Conservation (phyloP, 148 eudicot species). For the Camellia lanceoleosa region DNA sequence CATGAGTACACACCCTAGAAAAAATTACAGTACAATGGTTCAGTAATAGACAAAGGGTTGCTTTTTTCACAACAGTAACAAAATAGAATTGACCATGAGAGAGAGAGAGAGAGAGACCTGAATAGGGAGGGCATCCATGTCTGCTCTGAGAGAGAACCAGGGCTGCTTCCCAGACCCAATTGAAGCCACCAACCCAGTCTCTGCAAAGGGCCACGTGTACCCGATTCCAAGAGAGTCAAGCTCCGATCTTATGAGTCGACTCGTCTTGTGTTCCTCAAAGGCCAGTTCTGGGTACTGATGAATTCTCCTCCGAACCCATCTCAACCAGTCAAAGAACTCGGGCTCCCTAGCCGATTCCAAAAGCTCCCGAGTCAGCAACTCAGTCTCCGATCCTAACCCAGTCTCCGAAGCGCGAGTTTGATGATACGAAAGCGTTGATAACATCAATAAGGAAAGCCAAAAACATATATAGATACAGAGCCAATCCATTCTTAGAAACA, state of each 20-base stretch:
- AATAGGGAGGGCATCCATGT: conserved; percentile 50
- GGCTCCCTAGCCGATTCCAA: conserved; percentile 27
- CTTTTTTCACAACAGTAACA: too few species aligned
- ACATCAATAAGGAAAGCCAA: too few species aligned
- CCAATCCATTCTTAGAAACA: too few species aligned
- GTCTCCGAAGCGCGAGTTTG: too few species aligned
- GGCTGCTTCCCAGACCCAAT: conserved; percentile 38
- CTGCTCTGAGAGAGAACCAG: conserved; percentile 39
- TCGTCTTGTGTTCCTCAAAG: conserved; percentile 35
- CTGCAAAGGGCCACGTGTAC: conserved; percentile 37
- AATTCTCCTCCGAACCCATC: conserved; percentile 31
- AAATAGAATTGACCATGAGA: background rate
- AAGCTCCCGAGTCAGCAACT: conserved; percentile 14
- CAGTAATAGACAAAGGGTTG: too few species aligned
- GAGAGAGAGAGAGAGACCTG: conserved; percentile 25
- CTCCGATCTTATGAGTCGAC: conserved; percentile 34
- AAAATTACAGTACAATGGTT: too few species aligned
- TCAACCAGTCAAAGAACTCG: conserved; percentile 38
- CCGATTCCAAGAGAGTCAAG: conserved; percentile 33
- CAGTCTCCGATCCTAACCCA: too few species aligned
- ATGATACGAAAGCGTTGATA: too few species aligned
- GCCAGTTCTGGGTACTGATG: conserved; percentile 44
- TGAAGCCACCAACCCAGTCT: conserved; percentile 35
- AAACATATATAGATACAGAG: too few species aligned
- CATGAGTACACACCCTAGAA: too few species aligned